Percentiles rank a stretch among this genome's conserved stretches.
Conservation (phyloP, 2,329 filamentous ascomycete species). For the Berkeleyomyces basicola region DNA sequence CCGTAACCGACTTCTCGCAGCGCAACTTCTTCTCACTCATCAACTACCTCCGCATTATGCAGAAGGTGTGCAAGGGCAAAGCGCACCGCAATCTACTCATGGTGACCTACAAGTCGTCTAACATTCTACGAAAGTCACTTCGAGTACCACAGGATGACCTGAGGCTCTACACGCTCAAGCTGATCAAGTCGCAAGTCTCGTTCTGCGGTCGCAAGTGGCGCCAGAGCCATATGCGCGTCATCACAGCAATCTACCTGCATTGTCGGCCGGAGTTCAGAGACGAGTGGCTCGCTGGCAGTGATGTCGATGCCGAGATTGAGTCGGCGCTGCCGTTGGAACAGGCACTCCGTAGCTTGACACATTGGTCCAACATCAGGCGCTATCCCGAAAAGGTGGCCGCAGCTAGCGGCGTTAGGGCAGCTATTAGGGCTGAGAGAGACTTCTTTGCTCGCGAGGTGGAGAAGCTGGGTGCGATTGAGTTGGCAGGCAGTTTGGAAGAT, state of each 20-base stretch:
- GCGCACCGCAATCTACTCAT: constrained; percentile 86
- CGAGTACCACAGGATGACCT: constrained; percentile 79
- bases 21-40: constrained; percentile 92
- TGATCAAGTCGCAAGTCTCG: constrained; percentile 97
- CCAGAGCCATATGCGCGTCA: constrained; percentile 95
- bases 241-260: constrained; percentile 89
- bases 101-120: constrained; percentile 87
- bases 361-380: constrained; percentile 79
- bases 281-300: constrained; percentile 82
- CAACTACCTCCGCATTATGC: constrained; percentile 89
- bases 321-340: constrained; percentile 85
- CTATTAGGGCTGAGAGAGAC: constrained; percentile 36
- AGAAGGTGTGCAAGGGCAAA: constrained; percentile 93
- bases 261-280: constrained; percentile 84
- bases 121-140: constrained; percentile 78
- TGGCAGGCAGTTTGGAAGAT: constrained; percentile 2
- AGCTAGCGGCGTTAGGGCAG: constrained; percentile 21
- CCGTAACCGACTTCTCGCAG: constrained; percentile 79
- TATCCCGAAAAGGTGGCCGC: constrained; percentile 64
- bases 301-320: constrained; percentile 87
- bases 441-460: constrained; percentile 68
- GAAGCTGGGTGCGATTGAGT: constrained; percentile 38
- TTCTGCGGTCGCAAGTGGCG: constrained; percentile 98
- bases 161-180: constrained; percentile 84
- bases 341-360: constrained; percentile 71